Percentiles rank a stretch among this genome's conserved stretches.
Evolutionary conservation across 345 rosid genomes (phyloP).

Genomic region (Aquilaria yunnanensis): DNA sequence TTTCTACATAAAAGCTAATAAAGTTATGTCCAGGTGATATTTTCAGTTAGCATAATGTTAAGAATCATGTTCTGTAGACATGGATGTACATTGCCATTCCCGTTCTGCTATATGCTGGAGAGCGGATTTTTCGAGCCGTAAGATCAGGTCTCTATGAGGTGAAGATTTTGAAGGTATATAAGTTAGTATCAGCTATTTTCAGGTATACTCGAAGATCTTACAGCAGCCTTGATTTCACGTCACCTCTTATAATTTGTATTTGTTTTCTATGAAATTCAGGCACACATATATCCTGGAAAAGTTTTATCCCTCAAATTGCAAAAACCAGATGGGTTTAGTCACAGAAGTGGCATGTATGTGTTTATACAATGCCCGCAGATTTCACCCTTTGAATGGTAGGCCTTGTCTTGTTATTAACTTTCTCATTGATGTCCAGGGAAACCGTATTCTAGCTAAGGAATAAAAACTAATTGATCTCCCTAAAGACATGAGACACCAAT

Average conservation of each 20-base stretch:
- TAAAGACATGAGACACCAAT: not conserved
- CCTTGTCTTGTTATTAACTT: too few species aligned
- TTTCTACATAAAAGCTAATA: not conserved
- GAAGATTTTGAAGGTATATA: slow-evolving; percentile 29
- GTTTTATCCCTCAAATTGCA: slow-evolving; percentile 32
- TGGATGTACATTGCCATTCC: slow-evolving; percentile 58
- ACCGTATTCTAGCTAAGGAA: not conserved
- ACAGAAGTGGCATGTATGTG: slow-evolving; percentile 48
- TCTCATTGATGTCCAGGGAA: not conserved
- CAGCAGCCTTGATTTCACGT: too few species aligned
- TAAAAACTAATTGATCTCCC: not conserved
- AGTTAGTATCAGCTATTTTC: not conserved
- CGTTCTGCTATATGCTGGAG: slow-evolving; percentile 40
- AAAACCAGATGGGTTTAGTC: slow-evolving; percentile 38
- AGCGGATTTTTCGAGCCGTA: slow-evolving; percentile 35
- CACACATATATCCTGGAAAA: slow-evolving; percentile 39
- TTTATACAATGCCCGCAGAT: slow-evolving; percentile 49
- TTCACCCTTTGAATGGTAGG: slow-evolving; percentile 53
- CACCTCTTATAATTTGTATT: not conserved
- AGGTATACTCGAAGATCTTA: not conserved
- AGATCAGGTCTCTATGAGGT: slow-evolving; percentile 33
- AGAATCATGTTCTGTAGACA: slow-evolving; percentile 29
- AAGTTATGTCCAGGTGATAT: too few species aligned
- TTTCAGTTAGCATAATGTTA: not conserved
- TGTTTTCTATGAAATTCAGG: slow-evolving; percentile 21